These are phyloP conservation scores for Neoscytalidium dimidiatum DNA, from an alignment of 2,329 filamentous ascomycete genomes.

Conservation along the genomic window DNA sequence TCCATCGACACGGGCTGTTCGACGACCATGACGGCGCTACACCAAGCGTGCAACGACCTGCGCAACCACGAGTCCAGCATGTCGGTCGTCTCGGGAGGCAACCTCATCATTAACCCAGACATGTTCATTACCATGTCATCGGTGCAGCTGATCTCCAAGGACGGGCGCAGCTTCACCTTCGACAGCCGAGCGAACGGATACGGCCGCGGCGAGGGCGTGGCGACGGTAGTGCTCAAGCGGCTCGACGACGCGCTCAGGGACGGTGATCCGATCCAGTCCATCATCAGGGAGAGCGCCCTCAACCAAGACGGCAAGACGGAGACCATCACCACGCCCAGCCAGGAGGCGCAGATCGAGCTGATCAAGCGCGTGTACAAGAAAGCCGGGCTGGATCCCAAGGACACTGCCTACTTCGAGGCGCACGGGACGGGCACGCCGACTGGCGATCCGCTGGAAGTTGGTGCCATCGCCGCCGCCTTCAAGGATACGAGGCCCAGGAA, in stretches of 20 bases:
- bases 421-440: conserved; percentile 44
- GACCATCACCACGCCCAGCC: conserved; percentile 44
- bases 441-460: conserved; percentile 32
- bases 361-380: conserved; percentile 37
- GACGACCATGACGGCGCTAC: conserved; percentile 31
- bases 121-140: conserved; percentile 6
- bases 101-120: conserved; percentile 28
- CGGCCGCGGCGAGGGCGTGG: conserved; percentile 56
- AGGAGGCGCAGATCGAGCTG: conserved; percentile 37
- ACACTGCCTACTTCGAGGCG: conserved; percentile 37
- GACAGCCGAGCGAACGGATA: conserved; percentile 50
- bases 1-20: conserved; percentile 45
- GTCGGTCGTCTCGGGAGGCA: conserved; percentile 25
- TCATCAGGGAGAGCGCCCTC: conserved; percentile 37
- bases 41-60: conserved; percentile 24
- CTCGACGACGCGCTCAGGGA: conserved; percentile 50
- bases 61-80: conserved; percentile 17
- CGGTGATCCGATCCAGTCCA: conserved; percentile 47
- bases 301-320: conserved; percentile 42
- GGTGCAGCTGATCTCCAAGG: conserved; percentile 35
- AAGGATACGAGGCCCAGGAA: not conserved
- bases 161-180: conserved; percentile 33
- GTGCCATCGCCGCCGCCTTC: conserved; percentile 27
- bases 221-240: conserved; percentile 53
- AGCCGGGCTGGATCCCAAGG: conserved; percentile 34